Base-by-base conservation (phyloP, 306 rosid genomes). In the Pterocarpus macrocarpus region DNA sequence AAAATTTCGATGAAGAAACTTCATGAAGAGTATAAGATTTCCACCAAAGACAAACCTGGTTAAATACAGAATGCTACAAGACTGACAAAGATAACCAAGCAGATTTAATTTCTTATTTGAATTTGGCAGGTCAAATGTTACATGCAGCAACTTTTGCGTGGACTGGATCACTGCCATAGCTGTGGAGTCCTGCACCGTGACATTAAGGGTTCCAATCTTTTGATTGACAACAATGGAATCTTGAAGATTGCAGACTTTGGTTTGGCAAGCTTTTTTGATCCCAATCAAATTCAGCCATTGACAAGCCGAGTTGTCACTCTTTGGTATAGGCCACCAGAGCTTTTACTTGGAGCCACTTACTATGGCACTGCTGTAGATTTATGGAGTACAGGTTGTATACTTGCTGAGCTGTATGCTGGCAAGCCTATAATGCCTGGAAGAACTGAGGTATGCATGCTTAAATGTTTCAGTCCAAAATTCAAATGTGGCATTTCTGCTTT, bases 401-500 rank as follows among this genome's bases (percentile, higher is more conserved):
- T 94, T 13, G 97, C 98, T 83, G 98, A 94, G 82, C 84, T 94
- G 73, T 94, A 94, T 86, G 91, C 94, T 15, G 98, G 98, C 70
- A 94, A 91, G 88, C 98, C 98, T 64, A 92, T 94, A 63, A 94
- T 94, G 98, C 98, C 98, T 4, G 98, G 98, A 79, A 90, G 98
- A 90, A 94, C 98, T 4, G 98, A 94, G 97, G 98, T 91, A 86
- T 76, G 61, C 3, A 3, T 13, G 49, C 75, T 69, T 73, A 17
- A 10, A 73, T 64, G 16, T 69, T 68, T 59, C 49, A 14, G 50
- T 69, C 77, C 49, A 55, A 55, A 50, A 55, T 16, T 55, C 28
- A 47, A 64, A 73, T 73, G 35, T 68, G 33, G 69, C 52, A 67
- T 66, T 76, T 41, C 78, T 16, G 65, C 45, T 10, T 53, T 81